Evolutionary conservation across 192 early-diverging fungal genomes (phyloP), one percentile per base, ranked within the genome.

Genomic region (Entomortierella lignicola): DNA sequence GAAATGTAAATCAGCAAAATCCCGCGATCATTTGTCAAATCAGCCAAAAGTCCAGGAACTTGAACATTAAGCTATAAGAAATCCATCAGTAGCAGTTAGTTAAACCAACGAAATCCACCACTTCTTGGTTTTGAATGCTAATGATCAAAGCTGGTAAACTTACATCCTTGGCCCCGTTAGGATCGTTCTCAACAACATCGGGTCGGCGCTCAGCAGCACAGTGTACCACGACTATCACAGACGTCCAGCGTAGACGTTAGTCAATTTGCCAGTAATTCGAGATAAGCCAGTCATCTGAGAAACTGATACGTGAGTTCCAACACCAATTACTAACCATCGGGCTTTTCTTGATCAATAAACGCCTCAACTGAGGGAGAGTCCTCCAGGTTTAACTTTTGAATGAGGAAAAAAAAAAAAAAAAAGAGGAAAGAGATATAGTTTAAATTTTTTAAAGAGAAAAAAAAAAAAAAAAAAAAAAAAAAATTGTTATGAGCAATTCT

Each of bases 171-270:
- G 85, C 84, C 11, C 85, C 91, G 8, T 87, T 73, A 26, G 74
- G 82, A 73, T 95, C 84, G 20, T 82, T 83, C 32, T 90, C 91
- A 29, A 92, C 94, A 3, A 94, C 92, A 62, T 96, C 92, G 1
- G 95, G 95, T 0, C 92, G 87, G 29, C 93, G 87, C 72, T 96
- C 95, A 31, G 94, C 95, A 15, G 95, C 95, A 66, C 93, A 93
- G 75, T 96, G 92, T 25, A 94, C 88, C 26, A 97, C 87, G 27
- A 81, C 89, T 83, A 84, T 67, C 34, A 37, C 4, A 10, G 34
- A 10, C 10, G 10, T 37, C 34, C 34, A 37, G 10, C 10, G n/a
- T n/a, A n/a, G 34, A 10, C 10, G 34, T 37, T 7, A 7, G 34
- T 37, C 10, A 37, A 37, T 37, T 7, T 10, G 10, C 34, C 15